Conservation (phyloP, 2,329 filamentous ascomycete species). For the Colletotrichum sansevieriae region DNA sequence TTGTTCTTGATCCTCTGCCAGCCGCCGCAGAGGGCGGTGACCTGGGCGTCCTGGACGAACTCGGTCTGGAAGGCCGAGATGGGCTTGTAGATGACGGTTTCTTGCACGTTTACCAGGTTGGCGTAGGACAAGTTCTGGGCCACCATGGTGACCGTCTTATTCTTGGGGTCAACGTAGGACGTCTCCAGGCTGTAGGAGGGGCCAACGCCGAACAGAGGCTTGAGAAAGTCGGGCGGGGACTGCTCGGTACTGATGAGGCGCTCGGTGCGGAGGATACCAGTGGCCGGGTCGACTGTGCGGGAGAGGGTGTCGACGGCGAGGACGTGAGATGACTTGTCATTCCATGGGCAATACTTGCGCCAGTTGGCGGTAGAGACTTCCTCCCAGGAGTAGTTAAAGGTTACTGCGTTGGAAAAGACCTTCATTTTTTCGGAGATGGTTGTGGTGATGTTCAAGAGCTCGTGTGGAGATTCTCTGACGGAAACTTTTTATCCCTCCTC, state of each 20-base stretch:
- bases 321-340: constrained; percentile 97
- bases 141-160: constrained; percentile 94
- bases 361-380: constrained; percentile 98
- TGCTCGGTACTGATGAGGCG: constrained; percentile 74
- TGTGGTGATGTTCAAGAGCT: constrained; percentile 1
- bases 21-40: constrained; percentile 93
- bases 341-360: constrained; percentile 99
- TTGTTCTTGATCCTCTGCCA: constrained; percentile 98
- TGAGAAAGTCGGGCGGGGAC: constrained; percentile 82
- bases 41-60: constrained; percentile 90
- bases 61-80: constrained; percentile 72
- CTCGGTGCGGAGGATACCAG: constrained; percentile 72
- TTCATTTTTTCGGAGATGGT: constrained; percentile 73
- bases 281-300: constrained; percentile 69
- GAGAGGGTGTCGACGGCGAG: constrained; percentile 93
- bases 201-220: constrained; percentile 82
- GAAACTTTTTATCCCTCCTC: background rate
- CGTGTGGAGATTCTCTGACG: constrained; percentile 6
- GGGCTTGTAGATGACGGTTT: constrained; percentile 90
- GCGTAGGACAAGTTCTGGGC: constrained; percentile 94
- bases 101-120: constrained; percentile 90
- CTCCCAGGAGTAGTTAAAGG: constrained; percentile 98
- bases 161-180: constrained; percentile 88
- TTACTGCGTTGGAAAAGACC: constrained; percentile 90
- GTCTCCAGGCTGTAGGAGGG: constrained; percentile 90